phyloP scores from a whole-genome alignment of 2,329 filamentous ascomycete genomes.

The Sporothrix sp. region DNA sequence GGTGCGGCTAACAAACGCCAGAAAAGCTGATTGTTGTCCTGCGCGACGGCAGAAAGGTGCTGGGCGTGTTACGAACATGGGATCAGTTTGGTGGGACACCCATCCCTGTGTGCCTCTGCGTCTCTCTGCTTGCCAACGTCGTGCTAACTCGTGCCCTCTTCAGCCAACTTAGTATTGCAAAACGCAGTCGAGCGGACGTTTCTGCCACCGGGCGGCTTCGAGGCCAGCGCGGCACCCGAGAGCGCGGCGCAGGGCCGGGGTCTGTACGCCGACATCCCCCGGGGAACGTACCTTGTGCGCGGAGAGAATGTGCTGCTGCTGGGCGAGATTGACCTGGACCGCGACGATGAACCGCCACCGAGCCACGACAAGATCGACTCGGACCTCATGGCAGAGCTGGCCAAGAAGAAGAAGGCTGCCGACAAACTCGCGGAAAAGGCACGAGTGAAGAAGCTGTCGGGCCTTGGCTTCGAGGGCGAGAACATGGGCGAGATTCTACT shows the following conservation, averaged over 20 bases:
- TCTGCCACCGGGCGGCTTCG: conserved; percentile 39
- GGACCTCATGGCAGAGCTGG: conserved; percentile 54
- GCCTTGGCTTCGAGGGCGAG: conserved; percentile 81
- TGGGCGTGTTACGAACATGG: conserved; percentile 89
- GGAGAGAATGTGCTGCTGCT: conserved; percentile 96
- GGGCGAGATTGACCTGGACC: conserved; percentile 94
- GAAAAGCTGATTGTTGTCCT: conserved; percentile 92
- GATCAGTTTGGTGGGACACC: conserved; percentile 92
- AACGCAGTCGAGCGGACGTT: conserved; percentile 87
- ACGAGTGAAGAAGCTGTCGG: conserved; percentile 59
- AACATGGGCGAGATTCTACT: conserved; percentile 65
- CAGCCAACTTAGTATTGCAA: conserved; percentile 91
- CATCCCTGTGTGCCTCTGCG: neutral
- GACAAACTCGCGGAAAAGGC: conserved; percentile 67
- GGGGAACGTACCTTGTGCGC: conserved; percentile 83
- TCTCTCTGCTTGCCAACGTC: neutral
- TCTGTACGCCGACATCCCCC: conserved; percentile 73
- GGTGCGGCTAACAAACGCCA: conserved; percentile 28
- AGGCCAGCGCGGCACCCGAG: conserved; percentile 22
- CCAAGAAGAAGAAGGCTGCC: conserved; percentile 58
- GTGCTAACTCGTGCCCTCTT: neutral
- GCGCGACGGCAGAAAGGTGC: conserved; percentile 86
- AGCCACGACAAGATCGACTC: conserved; percentile 46
- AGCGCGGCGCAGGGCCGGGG: conserved; percentile 30
- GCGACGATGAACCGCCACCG: conserved; percentile 74